phyloP scores from a whole-genome alignment of 1,284 basidiomycete species.

The Cystobasidium pallidum region DNA sequence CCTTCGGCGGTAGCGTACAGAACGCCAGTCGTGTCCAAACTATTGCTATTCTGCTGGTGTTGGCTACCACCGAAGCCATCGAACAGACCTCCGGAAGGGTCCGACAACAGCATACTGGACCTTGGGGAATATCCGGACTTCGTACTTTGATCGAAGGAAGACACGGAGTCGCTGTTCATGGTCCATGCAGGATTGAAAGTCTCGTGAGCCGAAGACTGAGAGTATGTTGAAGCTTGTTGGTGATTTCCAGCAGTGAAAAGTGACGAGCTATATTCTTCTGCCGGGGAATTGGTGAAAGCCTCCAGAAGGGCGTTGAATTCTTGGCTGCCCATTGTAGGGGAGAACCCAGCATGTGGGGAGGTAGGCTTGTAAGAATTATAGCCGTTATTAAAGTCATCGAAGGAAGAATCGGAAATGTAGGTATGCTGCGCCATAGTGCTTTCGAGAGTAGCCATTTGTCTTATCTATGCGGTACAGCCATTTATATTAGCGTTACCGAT shows the following conservation, averaged over 20 bases:
- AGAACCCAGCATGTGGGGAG: slow-evolving; percentile 21
- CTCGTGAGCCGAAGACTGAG: neutral
- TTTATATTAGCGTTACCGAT: neutral
- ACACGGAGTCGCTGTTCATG: neutral
- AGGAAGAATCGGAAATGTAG: slow-evolving; percentile 8
- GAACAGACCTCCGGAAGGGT: neutral
- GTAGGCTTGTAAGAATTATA: slow-evolving; percentile 4
- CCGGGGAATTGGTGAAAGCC: slow-evolving; percentile 8
- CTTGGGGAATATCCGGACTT: slow-evolving; percentile 8
- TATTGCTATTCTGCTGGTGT: neutral
- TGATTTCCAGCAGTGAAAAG: neutral
- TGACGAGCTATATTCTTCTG: slow-evolving; percentile 9
- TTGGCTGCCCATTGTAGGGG: slow-evolving; percentile 14
- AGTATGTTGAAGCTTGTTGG: slow-evolving; percentile 1
- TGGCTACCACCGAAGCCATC: neutral
- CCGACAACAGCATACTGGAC: neutral
- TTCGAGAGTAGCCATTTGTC: slow-evolving; percentile 7
- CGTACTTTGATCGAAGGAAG: neutral
- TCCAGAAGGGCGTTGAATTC: slow-evolving; percentile 16
- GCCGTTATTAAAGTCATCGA: slow-evolving; percentile 14
- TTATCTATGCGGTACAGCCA: too few relatives aligned
- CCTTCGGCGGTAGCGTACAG: neutral
- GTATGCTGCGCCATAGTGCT: slow-evolving; percentile 2
- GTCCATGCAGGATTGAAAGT: slow-evolving; percentile 9
- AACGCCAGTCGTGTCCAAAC: neutral